These are phyloP conservation scores for Penicillium parvum DNA, from an alignment of 495 filamentous ascomycete genomes.

Conservation along the genomic window DNA sequence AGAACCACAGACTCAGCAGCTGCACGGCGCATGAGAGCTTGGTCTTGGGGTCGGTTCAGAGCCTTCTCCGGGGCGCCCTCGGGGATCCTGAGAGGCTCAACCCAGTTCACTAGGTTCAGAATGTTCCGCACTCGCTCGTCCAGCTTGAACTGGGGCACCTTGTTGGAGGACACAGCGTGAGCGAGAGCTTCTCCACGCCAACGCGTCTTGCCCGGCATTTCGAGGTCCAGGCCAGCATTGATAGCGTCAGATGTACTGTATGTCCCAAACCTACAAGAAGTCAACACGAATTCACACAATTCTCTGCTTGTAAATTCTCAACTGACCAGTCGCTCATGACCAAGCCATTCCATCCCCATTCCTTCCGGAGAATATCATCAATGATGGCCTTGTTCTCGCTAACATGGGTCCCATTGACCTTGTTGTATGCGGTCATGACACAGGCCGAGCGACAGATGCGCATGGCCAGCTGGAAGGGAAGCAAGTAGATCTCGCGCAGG, in stretches of 20 bases:
- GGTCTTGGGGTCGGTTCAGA: constrained; percentile 55
- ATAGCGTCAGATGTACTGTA: constrained; percentile 58
- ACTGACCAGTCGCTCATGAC: constrained; percentile 71
- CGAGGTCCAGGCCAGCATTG: constrained; percentile 62
- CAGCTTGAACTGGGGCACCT: constrained; percentile 44
- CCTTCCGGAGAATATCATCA: constrained; percentile 58
- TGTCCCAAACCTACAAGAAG: constrained; percentile 44
- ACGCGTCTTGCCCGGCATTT: constrained; percentile 66
- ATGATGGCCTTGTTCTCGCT: constrained; percentile 61
- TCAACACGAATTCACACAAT: not conserved
- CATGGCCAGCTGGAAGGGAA: constrained; percentile 69
- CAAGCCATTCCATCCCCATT: constrained; percentile 67
- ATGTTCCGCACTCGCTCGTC: constrained; percentile 59
- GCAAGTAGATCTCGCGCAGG: constrained; percentile 70
- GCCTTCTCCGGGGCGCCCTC: constrained; percentile 53
- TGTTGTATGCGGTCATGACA: constrained; percentile 74
- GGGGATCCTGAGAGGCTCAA: constrained; percentile 55
- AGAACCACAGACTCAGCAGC: constrained; percentile 66
- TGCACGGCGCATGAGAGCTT: constrained; percentile 54
- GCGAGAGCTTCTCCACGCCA: constrained; percentile 57
- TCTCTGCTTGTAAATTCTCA: not conserved
- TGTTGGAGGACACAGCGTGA: constrained; percentile 54
- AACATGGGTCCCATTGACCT: constrained; percentile 66
- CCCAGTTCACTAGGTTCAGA: constrained; percentile 58
- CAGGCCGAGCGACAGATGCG: constrained; percentile 59